Base-by-base conservation (phyloP, 2,329 filamentous ascomycete genomes). In the Macrophomina phaseolina region DNA sequence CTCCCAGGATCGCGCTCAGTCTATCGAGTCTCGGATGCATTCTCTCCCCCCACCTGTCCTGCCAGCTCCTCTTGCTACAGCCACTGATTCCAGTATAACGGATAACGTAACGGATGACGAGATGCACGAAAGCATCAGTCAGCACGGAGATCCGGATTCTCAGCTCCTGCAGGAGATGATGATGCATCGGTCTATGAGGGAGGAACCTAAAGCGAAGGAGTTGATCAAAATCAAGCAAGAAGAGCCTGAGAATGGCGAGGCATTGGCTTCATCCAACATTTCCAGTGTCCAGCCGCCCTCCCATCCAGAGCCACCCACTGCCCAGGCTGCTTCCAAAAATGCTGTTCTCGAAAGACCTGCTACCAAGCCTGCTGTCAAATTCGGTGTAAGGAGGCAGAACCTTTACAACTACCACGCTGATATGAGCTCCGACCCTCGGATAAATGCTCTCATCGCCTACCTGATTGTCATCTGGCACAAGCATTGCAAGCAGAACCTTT, bases 381-480 rank as follows among this genome's bases (percentile, higher is more conserved):
- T 11, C 18, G 4, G 2, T 3, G 11, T 4, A 40, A 6, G 5
- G 16, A 23, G 5, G 49, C 32, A 48, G 14, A 9, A 3, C 18
- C 16, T 5, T 6, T 55, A 56, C 51, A 56, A 56, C 16, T 34
- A 55, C 1, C 30, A 8, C 6, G 63, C 63, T 1, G 63, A 65
- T 11, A 9, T 56, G 5, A 65, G 51, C 4, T 6, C 16, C 1
- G 18, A 45, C 11, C 40, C 51, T 1, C 63, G 30, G 1, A 42
- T 28, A 9, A 65, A 65, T 14, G 51, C 40, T 3, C 51, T 65
- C 5, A 48, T 65, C 4, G 38, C 62, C 3, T 46, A 28, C n/a
- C 14, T 65, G 2, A 23, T 56, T 28, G 12, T 8, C 11, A 4
- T 7, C 4, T 65, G 40, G 30, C 7, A 2, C 2, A 1, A 5